Base-by-base conservation (phyloP, 306 rosid genomes). In the Malus sylvestris region DNA sequence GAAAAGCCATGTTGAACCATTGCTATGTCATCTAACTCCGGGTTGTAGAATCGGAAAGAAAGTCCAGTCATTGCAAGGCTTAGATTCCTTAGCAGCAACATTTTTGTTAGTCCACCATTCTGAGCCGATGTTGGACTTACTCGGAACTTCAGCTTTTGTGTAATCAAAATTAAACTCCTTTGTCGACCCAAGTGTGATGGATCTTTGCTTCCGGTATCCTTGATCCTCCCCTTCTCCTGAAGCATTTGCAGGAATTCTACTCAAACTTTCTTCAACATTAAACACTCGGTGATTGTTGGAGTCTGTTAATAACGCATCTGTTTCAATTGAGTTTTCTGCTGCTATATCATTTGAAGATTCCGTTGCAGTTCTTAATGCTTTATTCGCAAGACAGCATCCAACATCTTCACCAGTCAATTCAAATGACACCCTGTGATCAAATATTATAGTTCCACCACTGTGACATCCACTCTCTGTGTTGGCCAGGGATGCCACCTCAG, bases 391-490 rank as follows among this genome's bases (percentile, higher is more conserved):
- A 75, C 96, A 91, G 9, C 89, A 88, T 1, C 96, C 96, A 78
- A 94, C 95, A 79, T 90, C 96, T 85, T 92, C 98, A 16, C 96
- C 96, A 6, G 97, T 94, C 79, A 94, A 85, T 77, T 94, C 98
- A 75, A 94, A 94, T 27, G 99, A 95, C 35, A 95, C 97, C 83
- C 99, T 84, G 83, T 89, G 99, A 82, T 90, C 86, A 16, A 87
- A 81, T 53, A 88, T 20, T 53, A 88, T 22, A 33, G 78, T 12
- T 71, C 80, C 86, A 76, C 81, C 86, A 53, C 74, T 83, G 57
- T 85, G 93, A 76, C 79, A 67, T 76, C 85, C 97, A 80, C 70
- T 77, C 44, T 85, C 91, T 25, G 87, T 81, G 80, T 87, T 85
- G 74, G 87, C 83, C 64, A 87, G 85, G 74, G 91, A 83, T 64